Conservation (phyloP, 2,329 filamentous ascomycete species). For the Aspergillus awamori region DNA sequence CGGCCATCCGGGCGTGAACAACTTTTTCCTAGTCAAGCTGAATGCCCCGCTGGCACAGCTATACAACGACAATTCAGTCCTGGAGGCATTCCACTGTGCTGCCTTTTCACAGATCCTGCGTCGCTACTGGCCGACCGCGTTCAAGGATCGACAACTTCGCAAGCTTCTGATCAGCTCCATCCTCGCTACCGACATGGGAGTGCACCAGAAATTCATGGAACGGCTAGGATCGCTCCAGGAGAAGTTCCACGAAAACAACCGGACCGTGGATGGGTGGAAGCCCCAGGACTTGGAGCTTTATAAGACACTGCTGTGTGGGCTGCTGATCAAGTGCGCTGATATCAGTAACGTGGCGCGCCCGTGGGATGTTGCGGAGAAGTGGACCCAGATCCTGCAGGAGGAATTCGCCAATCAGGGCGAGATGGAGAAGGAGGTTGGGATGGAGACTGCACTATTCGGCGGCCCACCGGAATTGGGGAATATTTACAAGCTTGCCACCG, state of each 20-base stretch:
- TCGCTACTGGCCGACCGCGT: constrained; percentile 84
- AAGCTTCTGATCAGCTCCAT: constrained; percentile 97
- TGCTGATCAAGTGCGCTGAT: constrained; percentile 97
- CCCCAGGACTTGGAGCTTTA: constrained; percentile 74
- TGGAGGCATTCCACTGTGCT: constrained; percentile 96
- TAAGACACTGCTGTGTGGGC: constrained; percentile 78
- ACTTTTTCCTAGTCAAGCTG: constrained; percentile 88
- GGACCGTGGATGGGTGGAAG: constrained; percentile 71
- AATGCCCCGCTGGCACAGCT: constrained; percentile 92
- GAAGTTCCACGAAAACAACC: constrained; percentile 69
- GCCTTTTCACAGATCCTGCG: constrained; percentile 95
- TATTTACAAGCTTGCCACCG: constrained; percentile 76
- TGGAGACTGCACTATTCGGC: constrained; percentile 82
- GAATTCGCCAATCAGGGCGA: constrained; percentile 91
- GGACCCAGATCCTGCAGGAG: constrained; percentile 92
- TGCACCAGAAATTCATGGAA: constrained; percentile 97
- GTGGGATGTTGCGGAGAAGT: constrained; percentile 78
- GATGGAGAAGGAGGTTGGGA: constrained; percentile 86
- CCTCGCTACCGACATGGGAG: constrained; percentile 92
- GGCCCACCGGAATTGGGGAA: constrained; percentile 80
- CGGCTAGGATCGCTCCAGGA: constrained; percentile 79
- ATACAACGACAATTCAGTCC: constrained; percentile 94
- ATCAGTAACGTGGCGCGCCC: constrained; percentile 95
- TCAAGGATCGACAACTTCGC: constrained; percentile 77
- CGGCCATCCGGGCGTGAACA: constrained; percentile 96